A percentile compares a stretch with the other conserved stretches of the same genome.
phyloP scores from a whole-genome alignment of 371 early-diverging fungal species.

The Mortierella sp. region DNA sequence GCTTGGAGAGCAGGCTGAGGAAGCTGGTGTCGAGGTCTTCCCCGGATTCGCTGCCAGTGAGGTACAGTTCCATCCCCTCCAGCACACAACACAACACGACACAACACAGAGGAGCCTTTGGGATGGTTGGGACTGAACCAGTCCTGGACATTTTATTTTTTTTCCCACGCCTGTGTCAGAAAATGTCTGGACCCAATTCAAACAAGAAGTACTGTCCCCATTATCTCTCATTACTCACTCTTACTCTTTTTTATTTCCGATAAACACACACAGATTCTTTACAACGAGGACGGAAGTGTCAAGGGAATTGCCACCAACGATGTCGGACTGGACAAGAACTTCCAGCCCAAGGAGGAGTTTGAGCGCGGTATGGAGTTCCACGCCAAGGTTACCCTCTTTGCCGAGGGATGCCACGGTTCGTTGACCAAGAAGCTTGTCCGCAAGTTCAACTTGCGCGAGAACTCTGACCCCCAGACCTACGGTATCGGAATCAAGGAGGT shows the following conservation, averaged over 20 bases:
- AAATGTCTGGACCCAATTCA: background rate
- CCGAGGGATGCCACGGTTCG: conserved; percentile 98
- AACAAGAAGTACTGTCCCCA: background rate
- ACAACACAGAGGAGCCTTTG: background rate
- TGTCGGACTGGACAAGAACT: conserved; percentile 93
- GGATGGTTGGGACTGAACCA: conserved; percentile 7
- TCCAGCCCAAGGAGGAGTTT: conserved; percentile 91
- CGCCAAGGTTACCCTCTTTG: conserved; percentile 96
- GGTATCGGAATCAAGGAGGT: conserved; percentile 98
- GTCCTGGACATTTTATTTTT: conserved; percentile 4
- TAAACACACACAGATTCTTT: conserved; percentile 72
- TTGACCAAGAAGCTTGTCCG: conserved; percentile 91
- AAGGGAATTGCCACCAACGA: conserved; percentile 96
- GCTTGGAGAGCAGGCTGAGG: conserved; percentile 98
- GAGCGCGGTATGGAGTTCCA: conserved; percentile 97
- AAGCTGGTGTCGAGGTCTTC: conserved; percentile 95
- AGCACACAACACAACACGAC: background rate
- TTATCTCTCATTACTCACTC: background rate
- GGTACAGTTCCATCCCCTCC: conserved; percentile 51
- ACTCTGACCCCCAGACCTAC: conserved; percentile 88
- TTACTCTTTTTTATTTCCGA: background rate
- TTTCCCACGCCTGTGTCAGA: conserved; percentile 39
- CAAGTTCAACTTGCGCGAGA: conserved; percentile 90
- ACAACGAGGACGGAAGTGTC: conserved; percentile 91
- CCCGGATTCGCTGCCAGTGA: conserved; percentile 95